Evolutionary conservation across 345 rosid species (phyloP), one percentile per base, ranked within the genome.

Genomic region (Boechera retrofracta): DNA sequence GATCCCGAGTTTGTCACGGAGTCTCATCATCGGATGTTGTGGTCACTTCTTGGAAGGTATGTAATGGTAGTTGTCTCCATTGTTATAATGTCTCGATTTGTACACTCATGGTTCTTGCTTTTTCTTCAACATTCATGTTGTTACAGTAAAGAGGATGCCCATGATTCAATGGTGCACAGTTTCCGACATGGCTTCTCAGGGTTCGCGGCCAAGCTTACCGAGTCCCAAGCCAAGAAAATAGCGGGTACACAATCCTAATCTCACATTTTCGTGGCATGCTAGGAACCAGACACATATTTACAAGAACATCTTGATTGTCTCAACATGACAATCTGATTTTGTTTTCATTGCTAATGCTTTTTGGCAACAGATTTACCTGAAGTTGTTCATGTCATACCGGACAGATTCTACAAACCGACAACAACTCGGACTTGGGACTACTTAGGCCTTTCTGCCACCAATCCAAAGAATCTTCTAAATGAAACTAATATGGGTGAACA

Each of bases 361-460:
- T 5, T 66, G 52, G 52, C 10, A 12, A 69, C 26, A 84, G 87
- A 79, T 59, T 54, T 77, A 47, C 83, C 85, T 13, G 70, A 71
- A 10, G 88, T 86, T 64, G 67, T 83, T 42, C 84, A 83, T 52
- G 85, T 84, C 63, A 70, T 55, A 42, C 80, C 61, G 24, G 80
- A 82, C 76, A 72, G 59, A 45, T 74, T 78, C 75, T 75, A 79
- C 48, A 52, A 82, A 47, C 60, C 77, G 45, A 64, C 80, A 74
- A 87, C 90, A 56, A 85, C 86, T 29, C 63, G 82, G 64, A 78
- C 87, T 49, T 87, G 90, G 90, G 85, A 85, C 41, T 85, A 81
- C 64, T 61, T 87, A 41, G 71, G 77, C n/a, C 66, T 84, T 31
- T 85, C 86, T 44, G 67, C 73, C 0, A 10, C 64, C 42, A 79